A percentile compares a stretch with the other conserved stretches of the same genome.
Evolutionary conservation across 768 basidiomycete genomes (phyloP).

Genomic region (Auriscalpium orientale): DNA sequence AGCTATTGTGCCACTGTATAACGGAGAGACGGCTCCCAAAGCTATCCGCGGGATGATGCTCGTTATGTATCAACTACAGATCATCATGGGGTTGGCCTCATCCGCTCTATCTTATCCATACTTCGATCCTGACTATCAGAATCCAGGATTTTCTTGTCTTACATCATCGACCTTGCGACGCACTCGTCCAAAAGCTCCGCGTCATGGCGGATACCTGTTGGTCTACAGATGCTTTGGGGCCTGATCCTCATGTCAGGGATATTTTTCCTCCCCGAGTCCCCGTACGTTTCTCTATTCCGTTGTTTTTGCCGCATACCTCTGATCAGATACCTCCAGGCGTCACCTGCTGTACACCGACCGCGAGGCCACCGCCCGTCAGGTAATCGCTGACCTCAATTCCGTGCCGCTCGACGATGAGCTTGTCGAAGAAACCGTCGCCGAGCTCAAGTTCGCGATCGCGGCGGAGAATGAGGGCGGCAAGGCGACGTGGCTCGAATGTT

Average conservation of each 20-base stretch:
- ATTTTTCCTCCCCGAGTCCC: conserved; percentile 73
- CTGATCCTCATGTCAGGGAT: conserved; percentile 59
- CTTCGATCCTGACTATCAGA: background rate
- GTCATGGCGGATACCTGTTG: conserved; percentile 72
- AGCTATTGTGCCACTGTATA: conserved; percentile 43
- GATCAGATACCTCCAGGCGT: conserved; percentile 35
- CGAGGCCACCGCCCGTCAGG: conserved; percentile 45
- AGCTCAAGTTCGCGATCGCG: conserved; percentile 56
- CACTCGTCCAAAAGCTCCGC: conserved; percentile 48
- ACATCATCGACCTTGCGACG: conserved; percentile 62
- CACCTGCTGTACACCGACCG: conserved; percentile 57
- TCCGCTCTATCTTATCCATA: background rate
- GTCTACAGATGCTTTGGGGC: conserved; percentile 67
- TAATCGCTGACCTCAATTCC: conserved; percentile 61
- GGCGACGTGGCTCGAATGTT: conserved; percentile 73
- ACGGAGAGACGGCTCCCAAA: conserved; percentile 74
- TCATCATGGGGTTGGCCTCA: conserved; percentile 52
- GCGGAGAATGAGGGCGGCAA: conserved; percentile 77
- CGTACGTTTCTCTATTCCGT: conserved; percentile 33
- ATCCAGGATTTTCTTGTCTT: conserved; percentile 61
- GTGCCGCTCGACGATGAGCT: conserved; percentile 51
- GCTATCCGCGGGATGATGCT: conserved; percentile 63
- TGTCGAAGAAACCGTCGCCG: conserved; percentile 53
- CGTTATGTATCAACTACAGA: conserved; percentile 72
- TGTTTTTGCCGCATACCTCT: background rate